These are phyloP conservation scores for Fusarium sulawesiense DNA, from an alignment of 2,329 filamentous ascomycete species.

Conservation along the genomic window DNA sequence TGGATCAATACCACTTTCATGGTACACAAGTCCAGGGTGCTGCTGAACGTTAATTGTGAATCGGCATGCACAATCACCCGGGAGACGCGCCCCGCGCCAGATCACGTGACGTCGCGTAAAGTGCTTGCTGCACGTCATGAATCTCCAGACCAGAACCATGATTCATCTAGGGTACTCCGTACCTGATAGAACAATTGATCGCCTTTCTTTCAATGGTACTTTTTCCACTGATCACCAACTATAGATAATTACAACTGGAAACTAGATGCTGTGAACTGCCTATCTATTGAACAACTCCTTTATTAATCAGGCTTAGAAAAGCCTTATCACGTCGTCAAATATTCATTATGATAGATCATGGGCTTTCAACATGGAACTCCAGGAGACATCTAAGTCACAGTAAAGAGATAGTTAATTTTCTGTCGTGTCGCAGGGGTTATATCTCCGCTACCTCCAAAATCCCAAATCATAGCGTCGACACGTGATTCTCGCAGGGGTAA, in stretches of 20 bases:
- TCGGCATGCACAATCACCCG: slow-evolving; percentile 40
- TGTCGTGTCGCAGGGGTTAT: too few relatives aligned
- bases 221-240: neutral
- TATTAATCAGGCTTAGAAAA: neutral
- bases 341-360: neutral
- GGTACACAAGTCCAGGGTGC: slow-evolving; percentile 2
- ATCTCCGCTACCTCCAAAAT: neutral
- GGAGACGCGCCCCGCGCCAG: slow-evolving; percentile 47
- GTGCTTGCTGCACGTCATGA: slow-evolving; percentile 33
- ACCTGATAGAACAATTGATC: neutral
- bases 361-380: neutral
- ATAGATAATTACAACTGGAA: neutral
- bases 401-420: neutral
- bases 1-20: neutral
- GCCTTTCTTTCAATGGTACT: neutral
- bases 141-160: neutral
- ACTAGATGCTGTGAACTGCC: neutral
- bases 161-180: neutral
- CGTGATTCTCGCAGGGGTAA: slow-evolving; percentile 14
- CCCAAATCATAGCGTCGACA: slow-evolving; percentile 14
- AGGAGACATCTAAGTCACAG: neutral
- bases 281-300: neutral
- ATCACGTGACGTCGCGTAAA: slow-evolving; percentile 55
- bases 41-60: slow-evolving; percentile 6
- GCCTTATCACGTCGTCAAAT: neutral